Base-by-base conservation (phyloP, 108 stramenopile genomes). In the Aureococcus anophagefferens region DNA sequence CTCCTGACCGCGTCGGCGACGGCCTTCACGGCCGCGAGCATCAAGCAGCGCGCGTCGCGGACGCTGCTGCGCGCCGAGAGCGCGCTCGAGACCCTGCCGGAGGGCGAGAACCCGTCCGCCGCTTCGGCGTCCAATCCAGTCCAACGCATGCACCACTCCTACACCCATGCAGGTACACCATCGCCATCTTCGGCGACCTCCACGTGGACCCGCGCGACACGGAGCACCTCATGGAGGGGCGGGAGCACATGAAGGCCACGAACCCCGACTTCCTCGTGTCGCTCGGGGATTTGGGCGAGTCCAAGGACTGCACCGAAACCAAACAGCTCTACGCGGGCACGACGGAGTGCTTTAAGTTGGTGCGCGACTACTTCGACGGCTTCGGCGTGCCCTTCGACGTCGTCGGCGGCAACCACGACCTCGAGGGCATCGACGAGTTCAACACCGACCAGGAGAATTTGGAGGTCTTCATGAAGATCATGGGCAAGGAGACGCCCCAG, bases 401-500 rank as follows among this genome's bases (percentile, higher is more conserved):
- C 51, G 67, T 83, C 5, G 46, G 74, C 14, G 82, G 85, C 11
- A 89, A 89, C 70, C 89, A 89, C 70, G 95, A 96, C 80, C 79
- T 96, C 35, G 95, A 96, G 84, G 95, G 93, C 36, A 75, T 96
- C 35, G 91, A 90, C 68, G 95, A 96, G 75, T 96, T 94, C 64
- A 69, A 76, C 16, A 94, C 93, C n/a, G 95, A 96, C 74, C 66
- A 69, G 35, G 92, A 84, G 71, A 96, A 96, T 68, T 75, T 94
- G 14, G 77, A 88, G 67, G 81, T 82, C 33, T 93, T 82, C 62
- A 72, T 93, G 69, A 64, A 75, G 5, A 69, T 65, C 25, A 85
- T 87, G 75, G 74, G 77, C 68, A 90, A 91, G 70, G 78, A 80
- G 40, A 87, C 86, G 4, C 91, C 95, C 3, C 77, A 91, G 28